phyloP scores from a whole-genome alignment of 495 filamentous ascomycete species.

The Thermochaetoides thermophila region DNA sequence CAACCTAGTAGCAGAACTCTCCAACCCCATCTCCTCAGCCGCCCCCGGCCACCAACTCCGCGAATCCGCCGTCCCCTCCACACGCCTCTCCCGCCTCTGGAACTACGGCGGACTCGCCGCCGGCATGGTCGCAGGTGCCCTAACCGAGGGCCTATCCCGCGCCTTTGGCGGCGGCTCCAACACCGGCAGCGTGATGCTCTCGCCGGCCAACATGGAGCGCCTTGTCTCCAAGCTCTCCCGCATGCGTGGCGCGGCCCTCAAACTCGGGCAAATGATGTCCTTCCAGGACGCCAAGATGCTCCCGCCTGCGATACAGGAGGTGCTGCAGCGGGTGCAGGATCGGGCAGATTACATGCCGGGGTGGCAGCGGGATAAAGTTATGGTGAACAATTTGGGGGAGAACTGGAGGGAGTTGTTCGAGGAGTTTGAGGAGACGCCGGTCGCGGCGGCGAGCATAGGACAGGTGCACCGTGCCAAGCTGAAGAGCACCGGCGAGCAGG shows the following conservation, averaged over 20 bases:
- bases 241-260: slow-evolving; percentile 97
- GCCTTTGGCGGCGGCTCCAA: slow-evolving; percentile 40
- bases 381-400: slow-evolving; percentile 60
- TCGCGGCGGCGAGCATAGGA: slow-evolving; percentile 95
- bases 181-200: slow-evolving; percentile 70
- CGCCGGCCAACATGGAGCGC: slow-evolving; percentile 75
- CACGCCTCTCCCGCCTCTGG: slow-evolving; percentile 74
- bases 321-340: slow-evolving; percentile 89
- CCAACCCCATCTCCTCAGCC: neutral
- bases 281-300: slow-evolving; percentile 98
- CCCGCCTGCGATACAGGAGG: slow-evolving; percentile 65
- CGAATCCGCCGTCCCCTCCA: slow-evolving; percentile 82
- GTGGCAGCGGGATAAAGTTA: slow-evolving; percentile 75
- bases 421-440: slow-evolving; percentile 77
- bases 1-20: slow-evolving; percentile 7
- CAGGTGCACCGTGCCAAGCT: slow-evolving; percentile 84
- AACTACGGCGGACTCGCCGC: slow-evolving; percentile 88
- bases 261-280: slow-evolving; percentile 92
- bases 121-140: slow-evolving; percentile 90
- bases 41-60: slow-evolving; percentile 50
- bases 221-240: slow-evolving; percentile 82
- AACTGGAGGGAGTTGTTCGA: slow-evolving; percentile 76
- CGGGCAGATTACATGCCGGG: slow-evolving; percentile 96
- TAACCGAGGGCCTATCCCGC: slow-evolving; percentile 67
- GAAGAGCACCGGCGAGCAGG: slow-evolving; percentile 54